Evolutionary conservation across 768 basidiomycete species (phyloP).

Genomic region (Lactifluus volemus): DNA sequence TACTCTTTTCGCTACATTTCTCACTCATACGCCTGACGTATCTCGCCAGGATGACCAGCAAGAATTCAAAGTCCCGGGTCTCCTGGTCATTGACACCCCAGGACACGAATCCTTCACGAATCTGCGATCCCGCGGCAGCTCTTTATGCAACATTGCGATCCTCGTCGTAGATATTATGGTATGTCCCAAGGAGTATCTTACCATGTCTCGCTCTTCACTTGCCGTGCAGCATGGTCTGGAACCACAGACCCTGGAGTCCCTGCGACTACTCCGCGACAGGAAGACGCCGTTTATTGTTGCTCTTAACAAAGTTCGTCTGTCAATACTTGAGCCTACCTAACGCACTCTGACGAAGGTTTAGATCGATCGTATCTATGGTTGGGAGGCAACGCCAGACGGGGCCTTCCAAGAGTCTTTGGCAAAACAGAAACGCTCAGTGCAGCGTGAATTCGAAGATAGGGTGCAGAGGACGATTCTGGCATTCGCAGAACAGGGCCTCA

Average conservation of each 20-base stretch:
- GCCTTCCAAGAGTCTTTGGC: constrained; percentile 88
- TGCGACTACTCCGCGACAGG: constrained; percentile 81
- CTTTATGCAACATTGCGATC: constrained; percentile 97
- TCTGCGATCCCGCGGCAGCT: constrained; percentile 89
- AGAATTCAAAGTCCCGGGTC: constrained; percentile 95
- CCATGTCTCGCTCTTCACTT: not conserved
- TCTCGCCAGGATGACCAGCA: constrained; percentile 54
- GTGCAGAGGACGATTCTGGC: constrained; percentile 77
- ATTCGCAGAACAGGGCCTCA: constrained; percentile 97
- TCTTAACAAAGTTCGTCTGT: constrained; percentile 66
- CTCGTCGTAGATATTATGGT: constrained; percentile 98
- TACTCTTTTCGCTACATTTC: constrained; percentile 23
- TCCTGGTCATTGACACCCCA: constrained; percentile 94
- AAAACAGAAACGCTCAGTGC: constrained; percentile 68
- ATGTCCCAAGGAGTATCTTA: constrained; percentile 20
- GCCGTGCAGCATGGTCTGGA: constrained; percentile 80
- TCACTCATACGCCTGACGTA: not conserved
- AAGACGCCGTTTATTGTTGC: constrained; percentile 99
- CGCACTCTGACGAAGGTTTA: constrained; percentile 25
- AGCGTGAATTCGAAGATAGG: constrained; percentile 90
- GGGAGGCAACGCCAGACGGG: constrained; percentile 85
- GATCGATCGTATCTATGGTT: constrained; percentile 98
- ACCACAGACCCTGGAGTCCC: constrained; percentile 95
- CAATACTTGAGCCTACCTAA: not conserved
- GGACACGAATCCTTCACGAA: constrained; percentile 99